Percentiles rank a stretch among this genome's conserved stretches.
phyloP scores from a whole-genome alignment of 768 basidiomycete species.

The Rhizopogon vinicolor region DNA sequence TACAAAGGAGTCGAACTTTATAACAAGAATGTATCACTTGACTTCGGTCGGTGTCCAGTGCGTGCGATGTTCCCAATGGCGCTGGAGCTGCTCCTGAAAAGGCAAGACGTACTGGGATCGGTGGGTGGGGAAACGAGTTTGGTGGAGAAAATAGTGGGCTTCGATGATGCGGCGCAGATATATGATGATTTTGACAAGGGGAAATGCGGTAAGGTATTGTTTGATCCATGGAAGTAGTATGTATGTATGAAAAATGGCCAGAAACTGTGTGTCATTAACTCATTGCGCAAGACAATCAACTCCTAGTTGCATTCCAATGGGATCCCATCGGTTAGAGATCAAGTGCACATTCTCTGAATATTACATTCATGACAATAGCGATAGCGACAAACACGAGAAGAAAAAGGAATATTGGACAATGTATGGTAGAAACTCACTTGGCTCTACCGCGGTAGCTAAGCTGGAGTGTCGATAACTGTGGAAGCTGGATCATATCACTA shows the following conservation, averaged over 20 bases:
- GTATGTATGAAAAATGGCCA: neutral
- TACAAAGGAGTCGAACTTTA: constrained; percentile 57
- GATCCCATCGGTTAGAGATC: too few species aligned
- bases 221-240: constrained; percentile 61
- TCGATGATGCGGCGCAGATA: constrained; percentile 50
- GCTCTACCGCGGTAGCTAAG: neutral
- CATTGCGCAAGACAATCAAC: neutral
- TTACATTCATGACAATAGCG: neutral
- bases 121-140: constrained; percentile 58
- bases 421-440: neutral
- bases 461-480: neutral
- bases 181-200: constrained; percentile 72
- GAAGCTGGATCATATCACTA: constrained; percentile 9
- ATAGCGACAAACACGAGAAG: neutral
- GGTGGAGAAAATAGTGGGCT: constrained; percentile 61
- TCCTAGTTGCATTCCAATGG: neutral
- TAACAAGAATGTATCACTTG: constrained; percentile 73
- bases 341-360: neutral
- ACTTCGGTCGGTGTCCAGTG: constrained; percentile 81
- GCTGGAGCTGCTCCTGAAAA: constrained; percentile 60
- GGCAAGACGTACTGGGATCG: constrained; percentile 72
- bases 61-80: constrained; percentile 73
- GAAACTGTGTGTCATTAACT: neutral
- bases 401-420: neutral
- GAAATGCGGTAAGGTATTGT: constrained; percentile 69